Evolutionary conservation across 805 yeast species (phyloP), one percentile per base, ranked within the genome.

Genomic region (Nakazawaea ernobii): DNA sequence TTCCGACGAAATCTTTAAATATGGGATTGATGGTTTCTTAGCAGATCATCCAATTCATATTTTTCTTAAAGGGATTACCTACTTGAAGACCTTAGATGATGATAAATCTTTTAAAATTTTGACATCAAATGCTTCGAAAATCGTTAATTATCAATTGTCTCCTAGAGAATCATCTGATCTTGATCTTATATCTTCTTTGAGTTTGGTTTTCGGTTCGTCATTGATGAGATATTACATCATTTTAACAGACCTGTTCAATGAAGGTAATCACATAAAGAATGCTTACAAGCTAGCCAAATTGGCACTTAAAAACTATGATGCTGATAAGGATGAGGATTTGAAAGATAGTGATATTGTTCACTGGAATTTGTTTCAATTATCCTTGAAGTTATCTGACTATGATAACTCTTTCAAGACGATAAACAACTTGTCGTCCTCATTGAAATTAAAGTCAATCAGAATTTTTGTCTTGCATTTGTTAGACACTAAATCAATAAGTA

Each of bases 181-280:
- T 20, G 38, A 35, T 10, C 8, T 20, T 8, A 4, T 46, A 2
- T 15, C 39, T 10, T n/a, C 30, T 3, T 29, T 32, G 33, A 35
- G 36, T 7, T 30, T 59, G 8, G 52, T 69, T 17, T 61, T 66
- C 39, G 59, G 63, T 7, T 43, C 58, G 1, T 60, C 70, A 6
- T 49, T 63, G 32, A 55, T 66, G 13, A 66, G 62, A 41, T 74
- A 66, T 51, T 71, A 63, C 53, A 60, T 63, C 41, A 69, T 67
- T 33, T 51, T 71, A 33, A 56, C 76, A 8, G 54, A 60, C 4
- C 33, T 73, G 38, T 73, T 72, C 52, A 60, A 65, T 37, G 57
- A 64, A 20, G 52, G 56, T 28, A 50, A 58, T 29, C 47, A 59
- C 5, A 39, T 42, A 10, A 39, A 39, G n/a, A 42, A 51, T 17